Base-by-base conservation (phyloP, 2,329 filamentous ascomycete genomes). In the Dactylellina parvicollis region DNA sequence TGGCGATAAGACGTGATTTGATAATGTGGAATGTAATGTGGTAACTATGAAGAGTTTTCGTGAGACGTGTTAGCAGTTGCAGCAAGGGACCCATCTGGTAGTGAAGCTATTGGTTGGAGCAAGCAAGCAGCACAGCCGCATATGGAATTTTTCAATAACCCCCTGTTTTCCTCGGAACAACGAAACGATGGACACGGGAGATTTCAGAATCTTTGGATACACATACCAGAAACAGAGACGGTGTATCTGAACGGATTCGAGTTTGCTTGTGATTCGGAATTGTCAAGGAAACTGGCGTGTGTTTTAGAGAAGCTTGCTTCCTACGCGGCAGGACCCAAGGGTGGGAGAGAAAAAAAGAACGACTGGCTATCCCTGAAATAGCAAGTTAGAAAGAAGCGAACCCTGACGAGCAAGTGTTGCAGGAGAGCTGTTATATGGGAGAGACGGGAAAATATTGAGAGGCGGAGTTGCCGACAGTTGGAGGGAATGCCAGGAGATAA, bases 91-190 rank as follows among this genome's bases (percentile, higher is more conserved):
- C 16, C 12, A n/a, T n/a, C n/a, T n/a, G n/a, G 49, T 60, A 36
- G 36, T 55, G 56, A 56, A 71, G 66, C 49, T 71, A 34, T 42
- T 56, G 16, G 4, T 49, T n/a, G 34, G 16, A 36, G 18, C 20
- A 24, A 36, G 3, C 26, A 18, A 47, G 38, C 30, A 69, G 22
- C 52, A 65, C 59, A 72, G 59, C 67, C 67, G 59, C 67, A 72
- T 12, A 46, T 52, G 52, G 32, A 52, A 60, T 65, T 72, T n/a
- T 57, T 42, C 54, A 72, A 72, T 65, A 72, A 54, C 34, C 57
- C 57, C 67, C 67, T 65, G 67, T 49, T 65, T 72, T 65, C 67
- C 67, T 72, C 67, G 59, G 59, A 72, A 60, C 42, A 44, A 60
- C 59, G 60, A 59, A 65, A 72, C 49, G 46, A 65, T 55, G 54